Conservation (phyloP, 108 stramenopile genomes). For the Thalassiosira profunda region DNA sequence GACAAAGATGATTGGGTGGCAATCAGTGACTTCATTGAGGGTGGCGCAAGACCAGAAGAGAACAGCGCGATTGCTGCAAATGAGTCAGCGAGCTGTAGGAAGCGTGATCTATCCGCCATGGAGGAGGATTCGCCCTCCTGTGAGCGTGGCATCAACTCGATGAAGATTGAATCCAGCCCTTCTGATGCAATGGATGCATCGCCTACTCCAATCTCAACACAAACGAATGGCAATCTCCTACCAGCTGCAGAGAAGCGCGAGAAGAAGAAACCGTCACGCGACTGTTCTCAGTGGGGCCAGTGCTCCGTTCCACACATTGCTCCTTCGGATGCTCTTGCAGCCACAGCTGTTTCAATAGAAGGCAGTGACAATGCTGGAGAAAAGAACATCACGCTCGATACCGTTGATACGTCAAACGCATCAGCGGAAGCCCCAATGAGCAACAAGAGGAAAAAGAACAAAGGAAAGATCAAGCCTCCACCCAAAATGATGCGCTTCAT, state of each 20-base stretch:
- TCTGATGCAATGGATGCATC: slow-evolving; percentile 2
- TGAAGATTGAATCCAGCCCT: neutral
- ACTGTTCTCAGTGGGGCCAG: slow-evolving; percentile 71
- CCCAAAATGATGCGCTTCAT: slow-evolving; percentile 85
- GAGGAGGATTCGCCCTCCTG: slow-evolving; percentile 4
- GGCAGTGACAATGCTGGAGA: slow-evolving; percentile 13
- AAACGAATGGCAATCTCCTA: neutral
- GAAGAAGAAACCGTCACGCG: slow-evolving; percentile 81
- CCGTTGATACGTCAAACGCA: slow-evolving; percentile 1
- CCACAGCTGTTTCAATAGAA: neutral
- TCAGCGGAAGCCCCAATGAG: slow-evolving; percentile 10
- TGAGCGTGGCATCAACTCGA: slow-evolving; percentile 1
- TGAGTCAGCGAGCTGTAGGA: slow-evolving; percentile 10
- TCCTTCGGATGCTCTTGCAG: neutral
- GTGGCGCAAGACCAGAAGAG: slow-evolving; percentile 2
- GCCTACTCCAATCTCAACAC: neutral
- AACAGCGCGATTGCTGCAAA: too few relatives aligned
- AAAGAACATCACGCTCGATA: too few relatives aligned
- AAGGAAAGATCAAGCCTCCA: slow-evolving; percentile 78
- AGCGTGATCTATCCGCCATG: slow-evolving; percentile 42
- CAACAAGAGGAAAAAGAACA: slow-evolving; percentile 49
- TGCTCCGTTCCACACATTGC: slow-evolving; percentile 41
- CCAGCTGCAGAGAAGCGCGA: slow-evolving; percentile 50
- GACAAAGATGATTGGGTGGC: slow-evolving; percentile 59
- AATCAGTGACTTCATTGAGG: slow-evolving; percentile 42